Percentiles rank a stretch among this genome's conserved stretches.
Evolutionary conservation across 2,329 filamentous ascomycete species (phyloP).

Genomic region (Pseudocercospora fijiensis): DNA sequence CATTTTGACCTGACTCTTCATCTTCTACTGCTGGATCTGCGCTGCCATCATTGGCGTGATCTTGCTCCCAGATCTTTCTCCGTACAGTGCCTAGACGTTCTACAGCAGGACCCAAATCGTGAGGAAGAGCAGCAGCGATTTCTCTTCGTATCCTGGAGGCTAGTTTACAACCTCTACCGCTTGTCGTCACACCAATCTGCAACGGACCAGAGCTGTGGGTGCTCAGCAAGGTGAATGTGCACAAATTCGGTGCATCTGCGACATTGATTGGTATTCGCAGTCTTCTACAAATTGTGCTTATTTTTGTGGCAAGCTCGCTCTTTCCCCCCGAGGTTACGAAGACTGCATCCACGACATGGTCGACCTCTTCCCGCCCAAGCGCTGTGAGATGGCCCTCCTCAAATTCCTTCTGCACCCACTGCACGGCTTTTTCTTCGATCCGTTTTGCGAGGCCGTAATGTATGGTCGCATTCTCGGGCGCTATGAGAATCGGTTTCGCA

Average conservation of each 20-base stretch:
- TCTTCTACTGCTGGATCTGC: constrained; percentile 50
- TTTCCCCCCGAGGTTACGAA: constrained; percentile 70
- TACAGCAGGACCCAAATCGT: constrained; percentile 73
- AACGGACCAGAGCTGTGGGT: constrained; percentile 87
- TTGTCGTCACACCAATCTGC: constrained; percentile 93
- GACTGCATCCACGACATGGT: constrained; percentile 79
- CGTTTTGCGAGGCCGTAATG: constrained; percentile 62
- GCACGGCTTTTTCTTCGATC: constrained; percentile 64
- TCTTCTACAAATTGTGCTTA: constrained; percentile 72
- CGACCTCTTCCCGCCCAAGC: constrained; percentile 78
- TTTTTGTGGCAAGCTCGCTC: constrained; percentile 55
- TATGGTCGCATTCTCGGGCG: constrained; percentile 59
- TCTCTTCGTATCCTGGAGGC: constrained; percentile 86
- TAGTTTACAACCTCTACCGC: constrained; percentile 90
- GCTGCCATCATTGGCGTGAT: constrained; percentile 56
- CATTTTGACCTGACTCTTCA: constrained; percentile 70
- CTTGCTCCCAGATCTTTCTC: constrained; percentile 70
- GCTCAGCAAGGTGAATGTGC: constrained; percentile 85
- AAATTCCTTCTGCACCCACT: constrained; percentile 67
- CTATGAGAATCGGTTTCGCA: constrained; percentile 75
- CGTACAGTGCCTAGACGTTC: constrained; percentile 72
- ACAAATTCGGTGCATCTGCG: constrained; percentile 79
- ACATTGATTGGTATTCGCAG: constrained; percentile 92
- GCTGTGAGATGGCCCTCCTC: constrained; percentile 68
- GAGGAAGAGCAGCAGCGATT: constrained; percentile 75